A percentile compares a stretch with the other conserved stretches of the same genome.
These are phyloP conservation scores for Homolaphlyctis polyrhiza DNA, from an alignment of 371 early-diverging fungal genomes.

Conservation along the genomic window DNA sequence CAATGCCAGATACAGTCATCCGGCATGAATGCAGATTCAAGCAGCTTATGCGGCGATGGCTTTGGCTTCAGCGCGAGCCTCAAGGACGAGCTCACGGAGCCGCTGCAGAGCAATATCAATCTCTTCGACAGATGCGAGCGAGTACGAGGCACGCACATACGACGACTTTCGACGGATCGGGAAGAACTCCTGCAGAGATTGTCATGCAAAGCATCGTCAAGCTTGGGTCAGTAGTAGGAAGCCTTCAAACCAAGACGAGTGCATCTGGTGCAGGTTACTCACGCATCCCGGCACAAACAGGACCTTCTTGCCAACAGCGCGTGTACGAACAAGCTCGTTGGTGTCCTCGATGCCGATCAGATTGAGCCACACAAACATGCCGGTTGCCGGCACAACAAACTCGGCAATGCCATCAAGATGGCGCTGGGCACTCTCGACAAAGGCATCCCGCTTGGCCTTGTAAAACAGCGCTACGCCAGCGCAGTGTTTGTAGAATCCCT, in stretches of 20 bases:
- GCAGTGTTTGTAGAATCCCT: slow-evolving; percentile 64
- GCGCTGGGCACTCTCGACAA: slow-evolving; percentile 51
- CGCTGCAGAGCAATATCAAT: slow-evolving; percentile 60
- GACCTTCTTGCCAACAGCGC: slow-evolving; percentile 69
- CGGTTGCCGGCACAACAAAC: slow-evolving; percentile 63
- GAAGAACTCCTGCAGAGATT: no score
- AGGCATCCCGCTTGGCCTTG: slow-evolving; percentile 55
- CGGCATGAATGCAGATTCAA: no score
- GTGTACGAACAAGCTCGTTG: slow-evolving; percentile 52
- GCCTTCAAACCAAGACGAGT: slow-evolving; percentile 14
- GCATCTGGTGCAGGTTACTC: no score
- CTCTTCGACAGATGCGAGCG: slow-evolving; percentile 55
- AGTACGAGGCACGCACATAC: slow-evolving; percentile 61
- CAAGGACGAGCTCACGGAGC: slow-evolving; percentile 38
- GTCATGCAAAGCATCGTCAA: neutral
- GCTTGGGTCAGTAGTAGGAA: neutral
- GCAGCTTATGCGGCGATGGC: no score
- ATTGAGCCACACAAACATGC: slow-evolving; percentile 85
- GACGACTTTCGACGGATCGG: slow-evolving; percentile 36
- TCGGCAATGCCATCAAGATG: slow-evolving; percentile 58
- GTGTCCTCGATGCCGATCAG: slow-evolving; percentile 59
- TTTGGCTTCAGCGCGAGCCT: slow-evolving; percentile 11
- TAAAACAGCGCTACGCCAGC: slow-evolving; percentile 54
- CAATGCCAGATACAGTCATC: no score
- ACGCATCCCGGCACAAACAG: slow-evolving; percentile 69